A percentile compares a stretch with the other conserved stretches of the same genome.
Conservation (phyloP, 2,329 filamentous ascomycete genomes). For the Colletotrichum liaoningense region DNA sequence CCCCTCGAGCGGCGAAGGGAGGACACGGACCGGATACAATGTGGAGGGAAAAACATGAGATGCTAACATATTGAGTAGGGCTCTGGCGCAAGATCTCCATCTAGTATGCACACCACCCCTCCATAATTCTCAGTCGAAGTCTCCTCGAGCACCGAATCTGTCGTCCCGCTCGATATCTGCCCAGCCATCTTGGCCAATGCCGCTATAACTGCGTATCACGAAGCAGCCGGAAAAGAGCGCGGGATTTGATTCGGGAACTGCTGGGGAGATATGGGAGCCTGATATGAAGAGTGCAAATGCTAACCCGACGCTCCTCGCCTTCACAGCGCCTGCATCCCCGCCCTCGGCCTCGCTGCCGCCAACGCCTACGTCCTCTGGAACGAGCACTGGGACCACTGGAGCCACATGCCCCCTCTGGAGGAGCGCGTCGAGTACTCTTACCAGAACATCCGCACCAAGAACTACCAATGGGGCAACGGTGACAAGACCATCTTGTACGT, state of each 20-base stretch:
- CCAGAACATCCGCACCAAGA: slow-evolving; percentile 98
- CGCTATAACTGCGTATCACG: background rate
- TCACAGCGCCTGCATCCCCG: slow-evolving; percentile 79
- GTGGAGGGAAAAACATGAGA: background rate
- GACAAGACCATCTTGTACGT: slow-evolving; percentile 87
- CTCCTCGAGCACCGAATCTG: slow-evolving; percentile 38
- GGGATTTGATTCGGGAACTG: background rate
- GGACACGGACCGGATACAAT: background rate
- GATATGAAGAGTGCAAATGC: background rate
- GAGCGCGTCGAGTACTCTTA: slow-evolving; percentile 95
- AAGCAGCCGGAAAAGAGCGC: background rate
- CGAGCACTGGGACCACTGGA: slow-evolving; percentile 97
- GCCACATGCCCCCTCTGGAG: slow-evolving; percentile 85
- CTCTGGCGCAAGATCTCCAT: slow-evolving; percentile 96
- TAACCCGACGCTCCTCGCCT: background rate
- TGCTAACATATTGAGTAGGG: slow-evolving; percentile 62
- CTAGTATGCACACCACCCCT: slow-evolving; percentile 75
- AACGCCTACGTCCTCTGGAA: slow-evolving; percentile 95
- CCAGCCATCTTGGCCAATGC: background rate
- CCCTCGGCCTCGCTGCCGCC: slow-evolving; percentile 75
- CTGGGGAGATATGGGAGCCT: background rate
- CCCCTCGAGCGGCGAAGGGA: background rate
- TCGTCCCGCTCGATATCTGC: slow-evolving; percentile 2
- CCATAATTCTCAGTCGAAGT: background rate
- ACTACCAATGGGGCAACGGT: slow-evolving; percentile 94